These are phyloP conservation scores for Claviceps maximensis DNA, from an alignment of 2,329 filamentous ascomycete species.

Conservation along the genomic window DNA sequence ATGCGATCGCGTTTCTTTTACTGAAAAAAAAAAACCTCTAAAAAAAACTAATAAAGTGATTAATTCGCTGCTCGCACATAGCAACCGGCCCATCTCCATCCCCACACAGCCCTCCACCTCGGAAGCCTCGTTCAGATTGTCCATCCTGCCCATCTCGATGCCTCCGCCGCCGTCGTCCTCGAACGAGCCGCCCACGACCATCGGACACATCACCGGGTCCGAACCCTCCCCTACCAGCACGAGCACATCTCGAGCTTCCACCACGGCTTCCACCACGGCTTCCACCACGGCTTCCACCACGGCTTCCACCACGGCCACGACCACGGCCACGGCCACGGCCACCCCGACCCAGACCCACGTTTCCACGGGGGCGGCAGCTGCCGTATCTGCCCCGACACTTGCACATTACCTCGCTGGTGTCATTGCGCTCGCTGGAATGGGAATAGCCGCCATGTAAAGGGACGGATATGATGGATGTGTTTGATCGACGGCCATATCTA, in stretches of 20 bases:
- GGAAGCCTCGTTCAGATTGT: neutral
- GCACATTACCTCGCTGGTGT: slow-evolving; percentile 9
- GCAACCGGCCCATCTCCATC: neutral
- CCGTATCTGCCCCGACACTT: slow-evolving; percentile 8
- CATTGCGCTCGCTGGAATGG: slow-evolving; percentile 12
- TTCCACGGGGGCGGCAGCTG: too few species aligned
- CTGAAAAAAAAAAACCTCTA: neutral
- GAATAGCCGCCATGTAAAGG: slow-evolving; percentile 2
- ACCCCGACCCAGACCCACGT: too few species aligned
- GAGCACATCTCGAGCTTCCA: neutral
- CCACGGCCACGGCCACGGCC: neutral
- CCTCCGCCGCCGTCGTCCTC: neutral
- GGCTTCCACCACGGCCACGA: neutral
- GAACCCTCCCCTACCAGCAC: neutral
- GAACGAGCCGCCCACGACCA: neutral
- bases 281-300: too few species aligned
- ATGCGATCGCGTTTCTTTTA: too few species aligned
- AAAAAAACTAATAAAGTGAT: neutral
- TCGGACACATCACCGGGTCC: slow-evolving; percentile 1
- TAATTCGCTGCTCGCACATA: neutral
- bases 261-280: too few species aligned
- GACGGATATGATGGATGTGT: too few species aligned
- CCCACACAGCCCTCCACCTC: neutral
- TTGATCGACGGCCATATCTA: too few species aligned
- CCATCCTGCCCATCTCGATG: slow-evolving; percentile 4